phyloP scores from a whole-genome alignment of 345 rosid species.

The Gossypium herbaceum region DNA sequence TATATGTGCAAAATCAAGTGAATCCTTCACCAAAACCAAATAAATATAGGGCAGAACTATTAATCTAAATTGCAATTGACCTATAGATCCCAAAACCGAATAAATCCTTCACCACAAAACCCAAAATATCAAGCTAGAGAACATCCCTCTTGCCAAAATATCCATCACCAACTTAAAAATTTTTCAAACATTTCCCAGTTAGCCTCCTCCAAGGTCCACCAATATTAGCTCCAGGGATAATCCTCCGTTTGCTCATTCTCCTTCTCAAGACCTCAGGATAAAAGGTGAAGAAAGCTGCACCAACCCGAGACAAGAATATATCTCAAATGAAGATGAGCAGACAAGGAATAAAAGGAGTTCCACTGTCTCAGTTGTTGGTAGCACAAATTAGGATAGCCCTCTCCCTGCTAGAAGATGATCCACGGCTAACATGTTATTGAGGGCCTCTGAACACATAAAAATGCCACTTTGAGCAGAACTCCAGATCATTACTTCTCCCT shows the following conservation, averaged over 20 bases:
- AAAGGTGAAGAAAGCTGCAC: conserved; percentile 36
- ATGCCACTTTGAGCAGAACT: conserved; percentile 27
- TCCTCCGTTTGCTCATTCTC: conserved; percentile 23
- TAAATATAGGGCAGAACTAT: not conserved
- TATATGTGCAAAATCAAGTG: not conserved
- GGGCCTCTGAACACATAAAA: conserved; percentile 32
- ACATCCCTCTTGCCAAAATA: conserved; percentile 1
- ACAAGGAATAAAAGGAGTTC: conserved; percentile 28
- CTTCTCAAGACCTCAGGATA: conserved; percentile 40
- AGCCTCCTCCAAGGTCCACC: conserved; percentile 18
- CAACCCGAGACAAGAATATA: conserved; percentile 50
- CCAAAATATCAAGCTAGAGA: not conserved
- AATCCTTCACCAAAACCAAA: not conserved
- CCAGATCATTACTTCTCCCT: conserved; percentile 8
- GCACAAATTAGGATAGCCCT: conserved; percentile 41
- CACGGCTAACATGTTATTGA: conserved; percentile 40
- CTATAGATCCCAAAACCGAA: not conserved
- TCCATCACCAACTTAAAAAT: not conserved
- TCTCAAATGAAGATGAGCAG: conserved; percentile 31
- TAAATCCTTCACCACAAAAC: conserved; percentile 3
- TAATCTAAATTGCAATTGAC: not conserved
- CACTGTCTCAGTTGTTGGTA: conserved; percentile 55
- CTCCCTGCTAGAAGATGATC: conserved; percentile 66
- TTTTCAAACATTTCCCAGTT: not conserved
- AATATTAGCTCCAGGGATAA: conserved; percentile 25